These are phyloP conservation scores for Mallotus repandus DNA, from an alignment of 441 rosid genomes.

Conservation along the genomic window DNA sequence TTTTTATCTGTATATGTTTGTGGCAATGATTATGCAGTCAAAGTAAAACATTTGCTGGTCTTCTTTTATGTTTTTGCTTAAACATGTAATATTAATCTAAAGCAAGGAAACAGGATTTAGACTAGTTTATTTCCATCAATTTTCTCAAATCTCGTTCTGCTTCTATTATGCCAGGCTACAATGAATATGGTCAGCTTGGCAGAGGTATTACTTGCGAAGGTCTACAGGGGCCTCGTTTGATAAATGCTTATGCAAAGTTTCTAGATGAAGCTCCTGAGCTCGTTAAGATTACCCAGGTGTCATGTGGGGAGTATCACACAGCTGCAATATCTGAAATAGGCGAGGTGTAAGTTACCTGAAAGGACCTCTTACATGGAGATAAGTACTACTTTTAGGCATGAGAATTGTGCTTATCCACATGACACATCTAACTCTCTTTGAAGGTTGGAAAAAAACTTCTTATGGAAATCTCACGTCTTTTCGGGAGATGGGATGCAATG, in stretches of 20 bases:
- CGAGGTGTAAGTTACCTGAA: constrained; percentile 91
- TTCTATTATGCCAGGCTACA: constrained; percentile 67
- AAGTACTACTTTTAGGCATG: constrained; percentile 45
- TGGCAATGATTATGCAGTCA: background rate
- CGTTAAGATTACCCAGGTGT: constrained; percentile 79
- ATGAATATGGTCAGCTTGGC: constrained; percentile 95
- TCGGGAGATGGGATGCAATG: constrained; percentile 60
- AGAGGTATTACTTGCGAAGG: constrained; percentile 97
- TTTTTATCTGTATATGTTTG: background rate
- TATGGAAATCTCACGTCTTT: constrained; percentile 40
- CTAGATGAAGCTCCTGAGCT: constrained; percentile 96
- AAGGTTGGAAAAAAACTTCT: constrained; percentile 51
- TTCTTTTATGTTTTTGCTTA: background rate
- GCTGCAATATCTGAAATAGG: constrained; percentile 87
- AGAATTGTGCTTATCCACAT: constrained; percentile 45
- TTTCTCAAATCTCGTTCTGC: constrained; percentile 26
- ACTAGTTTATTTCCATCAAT: constrained; percentile 24
- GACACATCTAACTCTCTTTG: constrained; percentile 50
- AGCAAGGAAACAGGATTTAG: constrained; percentile 5
- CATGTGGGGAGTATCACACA: constrained; percentile 96
- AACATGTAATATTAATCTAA: background rate
- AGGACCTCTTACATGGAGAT: constrained; percentile 42
- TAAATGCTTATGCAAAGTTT: constrained; percentile 76
- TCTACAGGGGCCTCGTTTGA: constrained; percentile 71
- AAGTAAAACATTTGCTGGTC: background rate